Base-by-base conservation (phyloP, 306 rosid genomes). In the Glycyrrhiza uralensis region DNA sequence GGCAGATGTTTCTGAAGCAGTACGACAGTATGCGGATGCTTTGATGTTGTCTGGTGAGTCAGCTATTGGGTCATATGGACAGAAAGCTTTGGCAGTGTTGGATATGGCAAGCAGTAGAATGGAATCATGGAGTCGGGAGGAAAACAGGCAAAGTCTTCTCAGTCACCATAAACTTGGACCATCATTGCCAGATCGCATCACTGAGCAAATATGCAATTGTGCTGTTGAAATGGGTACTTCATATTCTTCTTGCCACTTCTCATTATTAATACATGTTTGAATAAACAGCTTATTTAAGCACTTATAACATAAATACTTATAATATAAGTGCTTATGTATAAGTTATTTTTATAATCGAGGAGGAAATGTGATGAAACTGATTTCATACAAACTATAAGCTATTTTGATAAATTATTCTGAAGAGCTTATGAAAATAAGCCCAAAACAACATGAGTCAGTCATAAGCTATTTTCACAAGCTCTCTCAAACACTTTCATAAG, bases 1-100 rank as follows among this genome's bases (percentile, higher is more conserved):
- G 79, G 98, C 97, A 32, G 97, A 93, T 83, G 83, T 93, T 83
- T 93, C 98, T 14, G 96, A 93, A 80, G 98, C 90, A 30, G 93
- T 90, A 44, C 79, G 93, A 39, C 98, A 90, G 71, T 85, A 82
- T 58, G 96, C 96, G 1, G 97, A 93, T 61, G 98, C 93, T 45
- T 84, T 93, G 84, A 93, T 90, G 98, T 78, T 93, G 61, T 87
- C 88, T 14, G 96, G 96, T 2, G 98, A 93, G 81, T 90, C 98
- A 54, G 96, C 98, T 28, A 90, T 93, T 65, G 96, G 98, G 47
- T 81, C 75, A 68, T 82, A 61, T 54, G 96, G 93, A 52, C 86
- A 76, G 56, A 93, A 93, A 79, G 96, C 98, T 69, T 84, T 93
- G 32, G 73, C 96, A 11, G 93, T 93, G 45, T 82, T 93, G 57